Percentiles rank a stretch among this genome's conserved stretches.
phyloP scores from a whole-genome alignment of 2,329 filamentous ascomycete genomes.

The Amphichorda felina region DNA sequence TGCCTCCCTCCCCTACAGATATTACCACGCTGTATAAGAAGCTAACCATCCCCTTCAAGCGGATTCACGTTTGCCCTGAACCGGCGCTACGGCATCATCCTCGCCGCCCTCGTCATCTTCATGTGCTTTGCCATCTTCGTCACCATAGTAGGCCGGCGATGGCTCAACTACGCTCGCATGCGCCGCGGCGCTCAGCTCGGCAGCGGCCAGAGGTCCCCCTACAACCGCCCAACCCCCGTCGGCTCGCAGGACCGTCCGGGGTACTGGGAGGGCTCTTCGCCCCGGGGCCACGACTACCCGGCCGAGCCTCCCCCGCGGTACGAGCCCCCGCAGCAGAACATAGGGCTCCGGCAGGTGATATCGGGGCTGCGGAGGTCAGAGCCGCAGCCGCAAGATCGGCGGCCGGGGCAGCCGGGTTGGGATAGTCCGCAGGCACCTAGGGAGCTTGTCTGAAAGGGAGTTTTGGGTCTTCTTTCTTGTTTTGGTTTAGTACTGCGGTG shows the following conservation, averaged over 20 bases:
- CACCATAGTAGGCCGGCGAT: conserved; percentile 17
- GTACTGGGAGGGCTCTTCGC: background rate
- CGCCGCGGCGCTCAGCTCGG: background rate
- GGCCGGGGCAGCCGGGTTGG: conserved; percentile 6
- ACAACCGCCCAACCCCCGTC: background rate
- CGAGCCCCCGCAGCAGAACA: conserved; percentile 3
- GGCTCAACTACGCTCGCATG: conserved; percentile 9
- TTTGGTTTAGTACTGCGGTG: background rate
- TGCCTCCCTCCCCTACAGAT: conserved; percentile 3
- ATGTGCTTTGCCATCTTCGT: conserved; percentile 27
- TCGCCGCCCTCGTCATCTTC: conserved; percentile 34
- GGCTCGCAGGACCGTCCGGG: background rate
- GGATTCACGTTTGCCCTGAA: conserved; percentile 46
- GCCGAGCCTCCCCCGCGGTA: conserved; percentile 4
- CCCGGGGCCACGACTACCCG: background rate
- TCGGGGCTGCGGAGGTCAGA: background rate
- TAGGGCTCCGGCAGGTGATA: conserved; percentile 1
- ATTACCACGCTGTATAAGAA: too few relatives aligned
- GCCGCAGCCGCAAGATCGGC: background rate
- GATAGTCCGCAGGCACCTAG: conserved; percentile 17
- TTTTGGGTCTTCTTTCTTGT: background rate
- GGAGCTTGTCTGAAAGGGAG: conserved; percentile 15
- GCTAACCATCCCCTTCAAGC: conserved; percentile 13
- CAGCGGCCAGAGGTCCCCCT: conserved; percentile 1
- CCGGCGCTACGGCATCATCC: conserved; percentile 29